Base-by-base conservation (phyloP, 495 filamentous ascomycete species). In the Bryoglossum gracile region DNA sequence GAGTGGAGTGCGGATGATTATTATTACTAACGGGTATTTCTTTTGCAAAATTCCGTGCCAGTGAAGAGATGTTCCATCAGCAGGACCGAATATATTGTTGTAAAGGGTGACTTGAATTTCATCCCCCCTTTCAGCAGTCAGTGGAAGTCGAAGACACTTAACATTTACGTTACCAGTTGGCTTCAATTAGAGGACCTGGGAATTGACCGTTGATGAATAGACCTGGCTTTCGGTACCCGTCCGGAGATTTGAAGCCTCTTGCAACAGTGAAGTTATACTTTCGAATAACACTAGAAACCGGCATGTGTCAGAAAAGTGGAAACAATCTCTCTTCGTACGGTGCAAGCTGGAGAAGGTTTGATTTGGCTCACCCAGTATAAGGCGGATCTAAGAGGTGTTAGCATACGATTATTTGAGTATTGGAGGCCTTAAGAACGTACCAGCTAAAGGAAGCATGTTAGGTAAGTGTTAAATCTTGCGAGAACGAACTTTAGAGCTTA, bases 71-170 rank as follows among this genome's bases (percentile, higher is more conserved):
- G 57, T 62, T 13, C 52, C 55, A 44, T 65, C 61, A 50, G 64
- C 58, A 22, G 67, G 65, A 14, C 62, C 60, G 34, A 60, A 63
- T 36, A 73, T 70, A 8, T 46, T 21, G 69, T 75, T 85, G 52
- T 86, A 82, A 26, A 79, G 68, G 9, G 62, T 66, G 2, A 71
- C 40, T 73, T 73, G 18, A 62, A 72, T 73, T 21, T 61, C 66
- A 53, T 62, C 68, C 48, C 55, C 54, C 41, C 42, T 52, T n/a
- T n/a, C n/a, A n/a, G n/a, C n/a, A n/a, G n/a, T n/a, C n/a, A n/a
- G n/a, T n/a, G n/a, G n/a, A n/a, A n/a, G n/a, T n/a, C n/a, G n/a
- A n/a, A n/a, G n/a, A n/a, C n/a, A n/a, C n/a, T n/a, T n/a, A n/a
- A n/a, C n/a, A n/a, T n/a, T n/a, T n/a, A 25, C n/a, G 13, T 26